These are phyloP conservation scores for Nicotiana obtusifolia DNA, from an alignment of 257 asterid species.

Conservation along the genomic window DNA sequence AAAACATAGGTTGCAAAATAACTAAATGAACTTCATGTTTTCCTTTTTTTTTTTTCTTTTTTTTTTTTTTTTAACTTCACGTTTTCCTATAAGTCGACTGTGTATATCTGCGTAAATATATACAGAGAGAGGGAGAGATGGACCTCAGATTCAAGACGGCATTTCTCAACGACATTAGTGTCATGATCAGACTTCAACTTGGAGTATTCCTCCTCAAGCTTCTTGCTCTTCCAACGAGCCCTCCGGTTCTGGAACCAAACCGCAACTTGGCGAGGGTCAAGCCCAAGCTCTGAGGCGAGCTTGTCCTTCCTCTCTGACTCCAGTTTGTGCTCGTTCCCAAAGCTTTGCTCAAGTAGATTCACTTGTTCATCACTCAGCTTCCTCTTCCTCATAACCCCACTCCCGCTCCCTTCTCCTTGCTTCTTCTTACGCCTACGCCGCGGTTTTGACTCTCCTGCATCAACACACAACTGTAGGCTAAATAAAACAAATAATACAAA, in stretches of 20 bases:
- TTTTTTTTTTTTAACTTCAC: no score
- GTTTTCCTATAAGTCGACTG: not conserved
- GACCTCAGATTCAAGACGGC: constrained; percentile 73
- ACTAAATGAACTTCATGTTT: not conserved
- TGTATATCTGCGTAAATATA: not conserved
- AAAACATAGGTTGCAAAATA: not conserved
- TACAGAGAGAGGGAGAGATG: not conserved
- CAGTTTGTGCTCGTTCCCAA: constrained; percentile 63
- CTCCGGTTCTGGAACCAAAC: constrained; percentile 95
- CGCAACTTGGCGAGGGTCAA: constrained; percentile 90
- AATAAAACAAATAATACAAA: no score
- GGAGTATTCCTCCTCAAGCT: constrained; percentile 73
- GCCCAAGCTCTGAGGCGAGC: constrained; percentile 75
- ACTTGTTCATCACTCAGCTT: constrained; percentile 75
- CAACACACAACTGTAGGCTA: not conserved
- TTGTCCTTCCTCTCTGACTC: constrained; percentile 85
- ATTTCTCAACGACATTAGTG: constrained; percentile 46
- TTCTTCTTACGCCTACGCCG: constrained; percentile 34
- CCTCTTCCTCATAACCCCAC: constrained; percentile 52
- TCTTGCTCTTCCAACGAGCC: constrained; percentile 86
- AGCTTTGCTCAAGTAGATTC: constrained; percentile 47
- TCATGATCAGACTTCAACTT: constrained; percentile 50
- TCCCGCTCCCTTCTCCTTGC: constrained; percentile 25
- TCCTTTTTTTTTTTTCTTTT: no score
- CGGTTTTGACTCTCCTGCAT: constrained; percentile 31